phyloP scores from a whole-genome alignment of 768 basidiomycete species.

The Boletus barrowsii region DNA sequence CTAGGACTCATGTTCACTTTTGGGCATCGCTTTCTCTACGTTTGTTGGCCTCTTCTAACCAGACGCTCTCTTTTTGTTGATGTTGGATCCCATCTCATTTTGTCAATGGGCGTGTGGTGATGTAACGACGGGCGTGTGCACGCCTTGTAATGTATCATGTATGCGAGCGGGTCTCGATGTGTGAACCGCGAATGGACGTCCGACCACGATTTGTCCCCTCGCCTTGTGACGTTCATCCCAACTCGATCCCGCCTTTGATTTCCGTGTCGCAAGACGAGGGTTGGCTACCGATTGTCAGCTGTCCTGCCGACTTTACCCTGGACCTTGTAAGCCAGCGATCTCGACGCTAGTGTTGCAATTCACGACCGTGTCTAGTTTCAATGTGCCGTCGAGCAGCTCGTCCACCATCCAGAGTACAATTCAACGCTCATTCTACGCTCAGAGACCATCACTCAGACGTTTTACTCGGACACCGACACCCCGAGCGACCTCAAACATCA shows the following conservation, averaged over 20 bases:
- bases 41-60: slow-evolving; percentile 18
- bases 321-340: slow-evolving; percentile 37
- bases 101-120: slow-evolving; percentile 14
- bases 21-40: slow-evolving; percentile 21
- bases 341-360: not conserved
- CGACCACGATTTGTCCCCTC: slow-evolving; percentile 27
- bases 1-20: slow-evolving; percentile 7
- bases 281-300: slow-evolving; percentile 38
- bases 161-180: slow-evolving; percentile 11
- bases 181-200: not conserved
- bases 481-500: slow-evolving; percentile 34
- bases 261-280: slow-evolving; percentile 4
- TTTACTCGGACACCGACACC: slow-evolving; percentile 32
- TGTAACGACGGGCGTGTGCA: slow-evolving; percentile 3
- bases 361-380: slow-evolving; percentile 57
- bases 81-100: slow-evolving; percentile 17
- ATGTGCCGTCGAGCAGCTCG: slow-evolving; percentile 62
- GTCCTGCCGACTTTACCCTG: slow-evolving; percentile 40
- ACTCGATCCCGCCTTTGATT: not conserved
- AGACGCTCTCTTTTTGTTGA: slow-evolving; percentile 27
- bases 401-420: slow-evolving; percentile 91
- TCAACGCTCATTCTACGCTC: slow-evolving; percentile 87
- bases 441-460: slow-evolving; percentile 47
- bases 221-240: slow-evolving; percentile 11
- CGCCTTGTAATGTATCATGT: slow-evolving; percentile 17